Conservation (phyloP, 2,329 filamentous ascomycete genomes). For the Botryotinia globosa region DNA sequence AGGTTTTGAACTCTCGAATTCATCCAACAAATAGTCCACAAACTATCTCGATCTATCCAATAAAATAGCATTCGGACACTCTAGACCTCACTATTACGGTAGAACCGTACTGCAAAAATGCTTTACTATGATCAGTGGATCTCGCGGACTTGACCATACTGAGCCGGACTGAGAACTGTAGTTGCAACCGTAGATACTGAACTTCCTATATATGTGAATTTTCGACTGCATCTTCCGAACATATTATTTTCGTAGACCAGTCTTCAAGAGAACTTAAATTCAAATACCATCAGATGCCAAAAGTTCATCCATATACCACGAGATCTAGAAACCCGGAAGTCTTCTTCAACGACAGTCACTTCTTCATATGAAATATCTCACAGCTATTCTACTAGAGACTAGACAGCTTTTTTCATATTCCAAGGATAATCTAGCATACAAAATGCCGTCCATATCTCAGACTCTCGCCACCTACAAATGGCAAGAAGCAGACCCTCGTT, state of each 20-base stretch:
- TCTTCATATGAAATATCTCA: background rate
- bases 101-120: background rate
- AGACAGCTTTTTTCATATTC: background rate
- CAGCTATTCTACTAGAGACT: background rate
- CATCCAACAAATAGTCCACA: background rate
- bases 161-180: background rate
- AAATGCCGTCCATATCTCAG: background rate
- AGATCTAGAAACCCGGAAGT: accelerated
- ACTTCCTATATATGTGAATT: background rate
- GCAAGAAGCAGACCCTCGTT: constrained; percentile 4
- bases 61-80: too few species aligned
- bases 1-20: accelerated
- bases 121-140: background rate
- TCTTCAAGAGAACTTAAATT: too few species aligned
- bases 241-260: background rate
- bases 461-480: background rate
- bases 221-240: background rate
- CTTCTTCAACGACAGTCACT: background rate
- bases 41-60: accelerated
- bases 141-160: background rate
- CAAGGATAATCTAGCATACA: too few species aligned
- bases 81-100: background rate
- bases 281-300: background rate
- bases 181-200: too few species aligned
- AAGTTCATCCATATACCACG: background rate